Conservation (phyloP, 768 basidiomycete species). For the Termitomyces eurrhizus region DNA sequence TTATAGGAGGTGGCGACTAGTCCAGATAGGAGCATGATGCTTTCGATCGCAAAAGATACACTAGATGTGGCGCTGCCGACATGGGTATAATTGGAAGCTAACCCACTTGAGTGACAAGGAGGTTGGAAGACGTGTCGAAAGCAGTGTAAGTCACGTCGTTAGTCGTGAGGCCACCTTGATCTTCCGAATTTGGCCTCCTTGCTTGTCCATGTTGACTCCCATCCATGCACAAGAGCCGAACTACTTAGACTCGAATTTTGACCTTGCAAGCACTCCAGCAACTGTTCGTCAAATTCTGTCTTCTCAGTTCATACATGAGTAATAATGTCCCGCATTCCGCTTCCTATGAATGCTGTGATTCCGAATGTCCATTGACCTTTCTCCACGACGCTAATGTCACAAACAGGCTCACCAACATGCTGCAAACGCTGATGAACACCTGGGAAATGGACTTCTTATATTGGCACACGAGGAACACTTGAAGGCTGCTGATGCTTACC, state of each 20-base stretch:
- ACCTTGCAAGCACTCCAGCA: not conserved
- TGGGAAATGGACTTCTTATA: constrained; percentile 62
- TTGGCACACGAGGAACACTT: constrained; percentile 70
- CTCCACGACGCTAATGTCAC: constrained; percentile 6
- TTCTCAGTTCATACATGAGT: constrained; percentile 5
- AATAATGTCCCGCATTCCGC: constrained; percentile 29
- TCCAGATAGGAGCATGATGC: not conserved
- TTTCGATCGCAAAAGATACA: not conserved
- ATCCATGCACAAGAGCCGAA: not conserved
- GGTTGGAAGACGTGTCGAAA: not conserved
- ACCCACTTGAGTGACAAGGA: not conserved
- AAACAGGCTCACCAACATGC: constrained; percentile 78
- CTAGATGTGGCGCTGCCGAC: not conserved
- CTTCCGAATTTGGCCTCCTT: constrained; percentile 3
- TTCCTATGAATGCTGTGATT: constrained; percentile 51
- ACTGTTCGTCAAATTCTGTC: not conserved
- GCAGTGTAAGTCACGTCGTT: not conserved
- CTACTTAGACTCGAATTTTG: not conserved
- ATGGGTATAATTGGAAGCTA: not conserved
- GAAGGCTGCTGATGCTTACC: constrained; percentile 74
- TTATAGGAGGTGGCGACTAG: not conserved
- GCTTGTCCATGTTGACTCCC: constrained; percentile 5
- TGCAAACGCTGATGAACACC: constrained; percentile 72
- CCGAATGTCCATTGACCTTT: not conserved
- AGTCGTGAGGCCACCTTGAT: not conserved